Evolutionary conservation across 352 stramenopile genomes (phyloP), one percentile per base, ranked within the genome.

Genomic region (Thalassiosira mediterranea): DNA sequence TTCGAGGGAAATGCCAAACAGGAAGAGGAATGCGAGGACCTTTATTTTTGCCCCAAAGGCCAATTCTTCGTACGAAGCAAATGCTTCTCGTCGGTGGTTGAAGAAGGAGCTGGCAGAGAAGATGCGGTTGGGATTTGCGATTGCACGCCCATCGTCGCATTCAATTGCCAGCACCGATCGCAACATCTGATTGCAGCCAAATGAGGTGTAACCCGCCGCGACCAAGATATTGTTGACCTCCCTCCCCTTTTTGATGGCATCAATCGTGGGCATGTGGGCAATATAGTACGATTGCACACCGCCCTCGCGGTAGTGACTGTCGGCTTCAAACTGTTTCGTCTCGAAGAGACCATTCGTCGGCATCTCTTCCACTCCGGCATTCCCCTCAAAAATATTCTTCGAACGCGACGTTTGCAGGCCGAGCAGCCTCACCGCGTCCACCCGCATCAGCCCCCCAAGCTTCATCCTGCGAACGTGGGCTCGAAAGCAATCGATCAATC

Each of bases 101-200:
- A 74, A 74, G 46, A 74, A 74, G n/a, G 26, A 59, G 31, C 59
- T 56, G n/a, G 64, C 51, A 52, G 23, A 49, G 49, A 58, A 67
- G 42, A 74, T 65, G 8, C 54, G 52, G n/a, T 58, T 46, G 1
- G 54, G 13, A 28, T 65, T 19, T 15, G 19, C 65, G 15, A 34
- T 15, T 48, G 42, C 60, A 74, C 21, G 26, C n/a, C n/a, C n/a
- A n/a, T n/a, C n/a, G n/a, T n/a, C n/a, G n/a, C n/a, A n/a, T n/a
- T n/a, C n/a, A n/a, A n/a, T n/a, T n/a, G n/a, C n/a, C n/a, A n/a
- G n/a, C n/a, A n/a, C n/a, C n/a, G n/a, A n/a, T 48, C 23, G 19
- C 11, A n/a, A 28, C 17, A 54, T 31, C 17, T 54, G 21, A 32
- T 21, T 54, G 17, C 46, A 54, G 4, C 32, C 32, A 21, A 3